Evolutionary conservation across 345 rosid genomes (phyloP).

Genomic region (Erysimum cheiranthoides): DNA sequence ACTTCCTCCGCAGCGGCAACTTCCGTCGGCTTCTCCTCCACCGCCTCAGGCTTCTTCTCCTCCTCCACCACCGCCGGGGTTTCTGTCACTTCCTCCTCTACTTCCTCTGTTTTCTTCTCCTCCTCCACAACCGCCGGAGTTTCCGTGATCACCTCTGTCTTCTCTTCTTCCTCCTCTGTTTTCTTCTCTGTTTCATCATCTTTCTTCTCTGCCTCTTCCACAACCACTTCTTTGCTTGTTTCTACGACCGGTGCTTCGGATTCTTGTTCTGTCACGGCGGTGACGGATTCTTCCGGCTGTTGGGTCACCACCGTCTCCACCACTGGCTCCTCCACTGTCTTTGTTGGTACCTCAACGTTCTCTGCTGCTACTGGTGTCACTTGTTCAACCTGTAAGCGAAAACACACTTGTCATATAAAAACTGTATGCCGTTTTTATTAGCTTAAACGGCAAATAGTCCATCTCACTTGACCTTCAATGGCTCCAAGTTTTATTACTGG

Average conservation of each 20-base stretch:
- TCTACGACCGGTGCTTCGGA: conserved; percentile 32
- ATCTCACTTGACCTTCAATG: background rate
- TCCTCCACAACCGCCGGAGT: conserved; percentile 36
- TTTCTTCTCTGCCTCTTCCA: conserved; percentile 32
- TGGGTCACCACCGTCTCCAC: conserved; percentile 32
- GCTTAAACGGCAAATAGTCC: background rate
- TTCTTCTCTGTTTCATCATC: conserved; percentile 34
- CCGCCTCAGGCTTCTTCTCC: conserved; percentile 28
- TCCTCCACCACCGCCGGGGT: conserved; percentile 32
- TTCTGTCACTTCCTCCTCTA: conserved; percentile 19
- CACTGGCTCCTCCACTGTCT: conserved; percentile 38
- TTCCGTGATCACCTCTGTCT: conserved; percentile 32
- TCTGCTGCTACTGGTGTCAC: conserved; percentile 41
- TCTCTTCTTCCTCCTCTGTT: conserved; percentile 18
- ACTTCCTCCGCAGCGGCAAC: conserved; percentile 24
- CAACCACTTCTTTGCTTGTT: conserved; percentile 36
- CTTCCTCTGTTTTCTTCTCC: conserved; percentile 2
- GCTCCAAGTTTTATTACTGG: background rate
- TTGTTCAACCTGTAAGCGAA: conserved; percentile 37
- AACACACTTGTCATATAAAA: conserved; percentile 1
- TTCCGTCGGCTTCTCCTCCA: conserved; percentile 12
- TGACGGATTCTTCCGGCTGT: conserved; percentile 19
- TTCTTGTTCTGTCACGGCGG: conserved; percentile 32
- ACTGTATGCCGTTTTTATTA: conserved; percentile 8
- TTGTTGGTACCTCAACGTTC: conserved; percentile 44